Evolutionary conservation across 2,329 filamentous ascomycete genomes (phyloP), one percentile per base, ranked within the genome.

Genomic region (Leptographium lundbergii): DNA sequence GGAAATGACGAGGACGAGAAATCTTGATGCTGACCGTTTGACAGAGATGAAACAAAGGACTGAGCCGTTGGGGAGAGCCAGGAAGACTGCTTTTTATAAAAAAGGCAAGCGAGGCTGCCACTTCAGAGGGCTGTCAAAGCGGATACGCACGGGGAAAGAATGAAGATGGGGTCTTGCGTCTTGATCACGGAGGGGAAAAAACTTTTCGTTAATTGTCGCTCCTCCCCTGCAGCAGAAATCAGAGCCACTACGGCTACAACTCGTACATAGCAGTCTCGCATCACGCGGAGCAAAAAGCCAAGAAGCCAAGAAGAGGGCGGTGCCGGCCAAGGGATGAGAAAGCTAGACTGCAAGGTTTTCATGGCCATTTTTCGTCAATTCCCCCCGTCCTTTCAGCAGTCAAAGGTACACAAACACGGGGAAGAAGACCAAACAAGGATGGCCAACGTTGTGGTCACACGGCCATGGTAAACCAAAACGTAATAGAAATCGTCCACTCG

Each of bases 401-500:
- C 24, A 32, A 32, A 32, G 29, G 29, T 32, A 32, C 29, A 17
- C 14, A 39, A 39, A 50, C 9, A 57, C 25, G 24, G 17, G 9
- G 7, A 27, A 25, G n/a, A 54, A 34, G 24, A 32, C 32, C 47
- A 59, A 59, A 57, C 56, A 48, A 57, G 65, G 60, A 32, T 39
- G 36, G 36, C 13, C 36, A 17, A 14, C 36, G 36, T 39, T 39
- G 36, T 17, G 36, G 36, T 39, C 36, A 17, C 36, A 39, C 36
- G 36, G 36, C 36, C 14, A 36, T 42, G 22, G 34, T 19, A 45
- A 55, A 24, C 36, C 39, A 56, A 56, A 56, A 56, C 54, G 54
- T 56, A 56, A 56, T 56, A 25, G 14, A 34, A 48, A 47, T 36
- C 9, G 25, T 7, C 24, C 25, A 52, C n/a, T 10, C 36, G 53